Evolutionary conservation across 805 yeast genomes (phyloP).

Genomic region (Metschnikowia shivogae): DNA sequence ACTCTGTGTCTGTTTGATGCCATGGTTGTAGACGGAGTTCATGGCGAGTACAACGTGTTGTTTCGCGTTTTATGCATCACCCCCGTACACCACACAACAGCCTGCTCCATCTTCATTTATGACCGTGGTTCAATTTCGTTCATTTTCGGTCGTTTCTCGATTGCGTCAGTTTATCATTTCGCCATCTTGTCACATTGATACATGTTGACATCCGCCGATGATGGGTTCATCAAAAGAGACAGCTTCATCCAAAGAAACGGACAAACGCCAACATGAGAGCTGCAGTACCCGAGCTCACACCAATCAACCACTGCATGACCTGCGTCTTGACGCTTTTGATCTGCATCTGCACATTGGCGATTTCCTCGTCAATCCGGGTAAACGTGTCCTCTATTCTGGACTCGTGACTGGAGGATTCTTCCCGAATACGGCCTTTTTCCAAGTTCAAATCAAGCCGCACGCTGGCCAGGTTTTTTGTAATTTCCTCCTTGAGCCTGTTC

Average conservation of each 20-base stretch:
- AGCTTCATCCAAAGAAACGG: conserved; percentile 57
- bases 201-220: too few species aligned
- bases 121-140: too few species aligned
- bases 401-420: conserved; percentile 89
- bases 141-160: too few species aligned
- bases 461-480: conserved; percentile 83
- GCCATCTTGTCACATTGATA: too few species aligned
- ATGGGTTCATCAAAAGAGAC: neutral
- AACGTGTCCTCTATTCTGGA: conserved; percentile 92
- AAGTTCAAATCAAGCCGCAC: conserved; percentile 86
- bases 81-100: too few species aligned
- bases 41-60: neutral
- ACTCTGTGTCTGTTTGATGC: conserved; percentile 75
- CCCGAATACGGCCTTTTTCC: conserved; percentile 93
- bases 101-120: too few species aligned
- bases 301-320: conserved; percentile 97
- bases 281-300: conserved; percentile 97
- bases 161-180: too few species aligned
- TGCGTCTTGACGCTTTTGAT: conserved; percentile 94
- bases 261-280: conserved; percentile 91
- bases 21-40: conserved; percentile 90
- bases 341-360: conserved; percentile 91
- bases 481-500: conserved; percentile 83
- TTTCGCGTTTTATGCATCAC: too few species aligned
- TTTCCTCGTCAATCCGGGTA: conserved; percentile 92